A percentile compares a stretch with the other conserved stretches of the same genome.
phyloP scores from a whole-genome alignment of 2,329 filamentous ascomycete genomes.

The Pestalotiopsis sp. region DNA sequence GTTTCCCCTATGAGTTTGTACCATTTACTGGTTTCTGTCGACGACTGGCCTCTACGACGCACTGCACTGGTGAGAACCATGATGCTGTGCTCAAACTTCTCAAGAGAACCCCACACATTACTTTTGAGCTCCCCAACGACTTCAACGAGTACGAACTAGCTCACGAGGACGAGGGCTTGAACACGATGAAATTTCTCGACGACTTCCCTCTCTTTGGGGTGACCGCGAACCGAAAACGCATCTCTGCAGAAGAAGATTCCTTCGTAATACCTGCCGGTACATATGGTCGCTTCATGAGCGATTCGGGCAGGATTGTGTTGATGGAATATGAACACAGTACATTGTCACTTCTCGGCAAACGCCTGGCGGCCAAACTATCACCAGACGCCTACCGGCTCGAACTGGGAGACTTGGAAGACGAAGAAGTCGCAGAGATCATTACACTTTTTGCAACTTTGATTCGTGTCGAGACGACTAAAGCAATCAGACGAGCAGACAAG shows the following conservation, averaged over 20 bases:
- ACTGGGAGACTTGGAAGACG: slow-evolving; percentile 55
- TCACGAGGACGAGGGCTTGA: slow-evolving; percentile 83
- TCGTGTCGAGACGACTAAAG: slow-evolving; percentile 47
- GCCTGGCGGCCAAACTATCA: slow-evolving; percentile 67
- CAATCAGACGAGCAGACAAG: slow-evolving; percentile 19
- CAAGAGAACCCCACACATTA: slow-evolving; percentile 71
- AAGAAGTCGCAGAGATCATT: slow-evolving; percentile 73
- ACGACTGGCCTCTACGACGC: slow-evolving; percentile 57
- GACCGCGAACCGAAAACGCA: slow-evolving; percentile 45
- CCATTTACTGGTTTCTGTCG: slow-evolving; percentile 77
- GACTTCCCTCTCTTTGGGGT: slow-evolving; percentile 65
- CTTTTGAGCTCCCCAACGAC: slow-evolving; percentile 70
- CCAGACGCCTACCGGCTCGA: slow-evolving; percentile 56
- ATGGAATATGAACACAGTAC: slow-evolving; percentile 80
- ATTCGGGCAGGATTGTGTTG: slow-evolving; percentile 74
- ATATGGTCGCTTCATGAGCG: slow-evolving; percentile 72
- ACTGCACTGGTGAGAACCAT: slow-evolving; percentile 31
- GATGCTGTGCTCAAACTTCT: slow-evolving; percentile 64
- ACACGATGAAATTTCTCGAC: slow-evolving; percentile 69
- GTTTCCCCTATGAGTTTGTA: slow-evolving; percentile 84
- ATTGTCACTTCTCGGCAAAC: slow-evolving; percentile 76
- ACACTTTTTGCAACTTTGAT: slow-evolving; percentile 73
- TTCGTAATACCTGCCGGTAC: slow-evolving; percentile 69
- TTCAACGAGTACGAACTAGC: slow-evolving; percentile 78
- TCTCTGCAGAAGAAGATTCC: slow-evolving; percentile 46